Evolutionary conservation across 139 green algal genomes (phyloP).

Genomic region (Chlorella vulgaris): DNA sequence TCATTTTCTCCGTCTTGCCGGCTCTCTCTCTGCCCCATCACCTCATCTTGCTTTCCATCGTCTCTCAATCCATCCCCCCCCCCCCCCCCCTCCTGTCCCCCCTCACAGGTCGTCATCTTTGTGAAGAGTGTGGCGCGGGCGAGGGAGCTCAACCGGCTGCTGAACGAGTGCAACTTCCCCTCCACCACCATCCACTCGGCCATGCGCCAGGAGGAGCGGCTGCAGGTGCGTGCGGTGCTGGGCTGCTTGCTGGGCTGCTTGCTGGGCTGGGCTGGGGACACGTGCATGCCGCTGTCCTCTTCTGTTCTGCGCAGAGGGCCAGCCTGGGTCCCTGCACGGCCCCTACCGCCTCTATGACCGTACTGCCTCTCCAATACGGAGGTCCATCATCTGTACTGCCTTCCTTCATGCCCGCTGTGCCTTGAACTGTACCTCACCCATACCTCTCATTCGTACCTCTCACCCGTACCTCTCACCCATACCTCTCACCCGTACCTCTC

Average conservation of each 20-base stretch:
- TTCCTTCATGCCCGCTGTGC: too few species aligned
- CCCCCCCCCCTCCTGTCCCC: not conserved
- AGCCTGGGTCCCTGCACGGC: too few species aligned
- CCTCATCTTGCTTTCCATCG: not conserved
- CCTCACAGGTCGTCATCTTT: slow-evolving; percentile 92
- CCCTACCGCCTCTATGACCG: too few species aligned
- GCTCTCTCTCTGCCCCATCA: too few species aligned
- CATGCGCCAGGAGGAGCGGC: slow-evolving; percentile 90
- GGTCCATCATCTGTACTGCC: too few species aligned
- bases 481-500: not conserved
- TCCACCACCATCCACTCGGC: slow-evolving; percentile 89
- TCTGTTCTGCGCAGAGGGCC: too few species aligned
- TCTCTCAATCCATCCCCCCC: not conserved
- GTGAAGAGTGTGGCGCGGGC: slow-evolving; percentile 86
- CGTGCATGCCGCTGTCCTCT: too few species aligned
- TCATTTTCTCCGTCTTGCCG: too few species aligned
- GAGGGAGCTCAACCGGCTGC: slow-evolving; percentile 90
- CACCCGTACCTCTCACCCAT: too few species aligned
- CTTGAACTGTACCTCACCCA: too few species aligned
- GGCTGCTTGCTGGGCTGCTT: not conserved
- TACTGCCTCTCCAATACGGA: too few species aligned
- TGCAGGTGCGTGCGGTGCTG: slow-evolving; percentile 50
- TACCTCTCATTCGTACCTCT: too few species aligned
- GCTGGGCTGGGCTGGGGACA: not conserved
- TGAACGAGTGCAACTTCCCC: slow-evolving; percentile 99